Base-by-base conservation (phyloP, 2,329 filamentous ascomycete species). In the Ophiostoma sp. region DNA sequence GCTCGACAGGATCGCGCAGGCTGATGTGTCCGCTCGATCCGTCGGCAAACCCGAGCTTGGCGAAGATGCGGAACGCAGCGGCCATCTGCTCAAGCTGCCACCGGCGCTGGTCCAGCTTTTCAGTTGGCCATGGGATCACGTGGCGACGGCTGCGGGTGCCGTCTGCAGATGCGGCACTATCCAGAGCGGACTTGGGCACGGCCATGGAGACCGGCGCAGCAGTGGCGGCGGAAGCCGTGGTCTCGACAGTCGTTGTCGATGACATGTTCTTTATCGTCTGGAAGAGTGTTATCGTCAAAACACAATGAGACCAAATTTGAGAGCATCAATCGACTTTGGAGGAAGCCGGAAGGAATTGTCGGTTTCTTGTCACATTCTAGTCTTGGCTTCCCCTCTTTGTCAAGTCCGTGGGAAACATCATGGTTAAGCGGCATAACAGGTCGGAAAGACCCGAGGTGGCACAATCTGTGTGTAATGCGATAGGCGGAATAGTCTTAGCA, bases 21-120 rank as follows among this genome's bases (percentile, higher is more conserved):
- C 78, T 81, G 69, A 89, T 88, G 75, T 89, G 86, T 0, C 87
- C 86, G 5, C 79, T 79, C 77, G 87, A 86, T 69, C 87, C 86
- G 74, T 88, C 86, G 0, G 81, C 83, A 76, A 83, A 87, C 64
- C 84, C 85, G 72, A 85, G 82, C 55, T 84, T 80, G 0, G 85
- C 81, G 73, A 87, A 88, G 67, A 87, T 80, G 11, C 86, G 83
- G 74, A 89, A 89, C 4, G 84, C 84, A 1, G 79, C 79, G 0
- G 84, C 84, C 76, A 85, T 84, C 74, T 86, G 84, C 42, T 82
- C 38, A 3, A 63, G 58, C 58, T 63, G 58, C 58, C 58, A 63
- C 38, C 40, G 58, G 58, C 58, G 58, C 36, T 63, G 58, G 7
- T 41, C 38, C 38, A n/a, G 38, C 16, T 40, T 42, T 1, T 42